A percentile compares a stretch with the other conserved stretches of the same genome.
These are phyloP conservation scores for Sequoia sempervirens DNA, from an alignment of 75 land plant genomes.

Conservation along the genomic window DNA sequence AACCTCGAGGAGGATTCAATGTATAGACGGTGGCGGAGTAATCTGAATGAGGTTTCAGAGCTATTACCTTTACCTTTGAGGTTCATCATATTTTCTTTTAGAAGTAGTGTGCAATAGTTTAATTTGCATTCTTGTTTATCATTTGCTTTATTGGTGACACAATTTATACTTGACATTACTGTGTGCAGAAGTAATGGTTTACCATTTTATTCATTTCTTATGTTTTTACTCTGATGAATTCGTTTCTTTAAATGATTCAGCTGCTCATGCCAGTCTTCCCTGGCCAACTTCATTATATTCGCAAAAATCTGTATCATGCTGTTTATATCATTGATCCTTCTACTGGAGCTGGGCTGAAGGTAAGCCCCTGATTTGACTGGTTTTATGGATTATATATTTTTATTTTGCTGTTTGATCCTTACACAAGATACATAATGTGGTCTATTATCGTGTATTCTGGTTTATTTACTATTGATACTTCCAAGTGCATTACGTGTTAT, in stretches of 20 bases:
- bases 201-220: slow-evolving; percentile 1
- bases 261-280: slow-evolving; percentile 94
- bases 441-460: neutral
- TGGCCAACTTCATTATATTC: slow-evolving; percentile 91
- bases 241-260: slow-evolving; percentile 28
- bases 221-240: slow-evolving; percentile 6
- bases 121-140: neutral
- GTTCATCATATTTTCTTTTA: neutral
- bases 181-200: neutral
- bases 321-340: slow-evolving; percentile 93
- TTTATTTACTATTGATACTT: neutral
- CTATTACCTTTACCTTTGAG: neutral
- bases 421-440: neutral
- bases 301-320: slow-evolving; percentile 91
- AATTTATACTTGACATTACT: neutral
- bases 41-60: slow-evolving; percentile 74
- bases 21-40: slow-evolving; percentile 89
- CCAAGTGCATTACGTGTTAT: neutral
- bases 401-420: slow-evolving; percentile 5
- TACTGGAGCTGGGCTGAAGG: slow-evolving; percentile 65
- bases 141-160: neutral
- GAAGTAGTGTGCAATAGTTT: neutral
- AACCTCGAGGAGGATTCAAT: slow-evolving; percentile 85
- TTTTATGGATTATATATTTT: neutral
- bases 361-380: slow-evolving; percentile 15